Evolutionary conservation across 169 alveolate genomes (phyloP), one percentile per base, ranked within the genome.

Genomic region (Cyclospora cayetanensis): DNA sequence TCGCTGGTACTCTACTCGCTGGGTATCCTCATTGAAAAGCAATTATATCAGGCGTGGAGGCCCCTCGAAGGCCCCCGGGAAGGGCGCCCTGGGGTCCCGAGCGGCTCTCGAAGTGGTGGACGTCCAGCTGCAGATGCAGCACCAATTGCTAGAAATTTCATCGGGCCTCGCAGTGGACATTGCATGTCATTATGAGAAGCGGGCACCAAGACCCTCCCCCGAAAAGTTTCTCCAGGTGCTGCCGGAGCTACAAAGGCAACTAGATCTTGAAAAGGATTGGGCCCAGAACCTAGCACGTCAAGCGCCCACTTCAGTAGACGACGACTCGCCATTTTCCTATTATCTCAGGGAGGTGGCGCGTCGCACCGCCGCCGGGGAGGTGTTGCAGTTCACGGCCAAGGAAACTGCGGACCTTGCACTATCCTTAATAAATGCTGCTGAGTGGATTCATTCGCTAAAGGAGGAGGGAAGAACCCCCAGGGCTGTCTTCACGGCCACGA

Each of bases 21-120:
- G n/a, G n/a, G n/a, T n/a, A n/a, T n/a, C n/a, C n/a, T n/a, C n/a
- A n/a, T n/a, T n/a, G n/a, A n/a, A n/a, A n/a, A n/a, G n/a, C n/a
- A n/a, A n/a, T n/a, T n/a, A n/a, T n/a, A n/a, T n/a, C n/a, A n/a
- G n/a, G n/a, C n/a, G n/a, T n/a, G n/a, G n/a, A n/a, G n/a, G n/a
- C n/a, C n/a, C n/a, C n/a, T n/a, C n/a, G n/a, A n/a, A n/a, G n/a
- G n/a, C n/a, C n/a, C n/a, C n/a, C 1, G 72, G 31, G 72, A 15
- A 60, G 72, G 72, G 72, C 35, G 35, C 72, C 72, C 31, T 60
- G 35, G 31, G 35, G 31, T 60, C 72, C 27, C 72, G 72, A n/a
- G 72, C 35, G 72, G 72, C 72, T 31, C 72, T 60, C 31, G 72
- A 60, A 31, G 72, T 60, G 72, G 72, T 60, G 72, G 72, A 60